Conservation (phyloP, 1,139 yeast genomes). For the Candida dubliniensis region DNA sequence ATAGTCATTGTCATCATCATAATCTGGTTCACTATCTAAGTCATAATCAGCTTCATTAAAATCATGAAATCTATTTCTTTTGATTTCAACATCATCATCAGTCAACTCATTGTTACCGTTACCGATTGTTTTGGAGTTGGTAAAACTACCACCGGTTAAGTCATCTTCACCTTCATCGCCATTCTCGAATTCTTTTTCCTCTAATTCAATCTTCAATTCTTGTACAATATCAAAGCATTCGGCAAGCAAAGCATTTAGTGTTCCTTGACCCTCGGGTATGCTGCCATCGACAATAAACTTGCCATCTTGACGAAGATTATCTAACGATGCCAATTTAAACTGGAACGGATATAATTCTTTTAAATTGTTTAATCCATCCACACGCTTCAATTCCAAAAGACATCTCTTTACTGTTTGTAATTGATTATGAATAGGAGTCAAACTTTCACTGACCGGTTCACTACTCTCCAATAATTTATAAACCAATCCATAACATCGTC, state of each 20-base stretch:
- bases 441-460: conserved; percentile 92
- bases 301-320: conserved; percentile 84
- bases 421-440: conserved; percentile 92
- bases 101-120: conserved; percentile 31
- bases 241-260: conserved; percentile 82
- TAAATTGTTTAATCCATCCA: conserved; percentile 84
- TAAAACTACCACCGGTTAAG: conserved; percentile 16
- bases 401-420: conserved; percentile 88
- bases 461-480: conserved; percentile 86
- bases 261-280: conserved; percentile 96
- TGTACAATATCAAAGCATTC: conserved; percentile 93
- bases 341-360: conserved; percentile 95
- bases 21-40: conserved; percentile 37
- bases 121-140: conserved; percentile 12
- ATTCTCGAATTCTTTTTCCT: conserved; percentile 55
- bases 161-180: conserved; percentile 19
- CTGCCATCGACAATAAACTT: conserved; percentile 84
- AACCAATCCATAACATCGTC: conserved; percentile 87
- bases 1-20: conserved; percentile 28
- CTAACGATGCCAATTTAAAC: conserved; percentile 87
- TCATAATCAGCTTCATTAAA: conserved; percentile 52
- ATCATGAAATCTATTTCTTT: conserved; percentile 44
- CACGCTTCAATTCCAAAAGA: conserved; percentile 80
- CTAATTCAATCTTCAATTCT: conserved; percentile 85
- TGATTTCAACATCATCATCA: conserved; percentile 47